Conservation (phyloP, 495 filamentous ascomycete species). For the Aspergillus nidulans region DNA sequence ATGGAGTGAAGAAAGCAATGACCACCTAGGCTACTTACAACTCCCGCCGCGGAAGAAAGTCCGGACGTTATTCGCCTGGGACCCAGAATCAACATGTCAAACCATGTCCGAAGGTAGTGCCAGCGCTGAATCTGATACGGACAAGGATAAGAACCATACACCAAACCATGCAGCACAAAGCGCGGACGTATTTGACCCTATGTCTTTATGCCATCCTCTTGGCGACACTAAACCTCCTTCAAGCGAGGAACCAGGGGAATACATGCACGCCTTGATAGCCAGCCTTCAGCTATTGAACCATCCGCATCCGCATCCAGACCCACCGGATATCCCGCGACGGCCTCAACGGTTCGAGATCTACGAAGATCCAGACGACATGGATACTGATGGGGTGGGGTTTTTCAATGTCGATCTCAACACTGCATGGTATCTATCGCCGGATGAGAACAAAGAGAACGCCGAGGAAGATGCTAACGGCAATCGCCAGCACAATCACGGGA, state of each 20-base stretch:
- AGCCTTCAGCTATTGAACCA: not conserved
- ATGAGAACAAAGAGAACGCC: conserved; percentile 19
- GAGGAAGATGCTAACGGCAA: not conserved
- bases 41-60: conserved; percentile 4
- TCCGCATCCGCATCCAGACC: not conserved
- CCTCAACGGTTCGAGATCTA: conserved; percentile 15
- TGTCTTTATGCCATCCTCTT: too few relatives aligned
- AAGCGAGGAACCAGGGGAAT: too few relatives aligned
- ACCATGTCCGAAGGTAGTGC: not conserved
- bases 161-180: too few relatives aligned
- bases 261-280: not conserved
- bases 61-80: not conserved
- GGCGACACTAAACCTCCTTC: too few relatives aligned
- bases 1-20: too few relatives aligned
- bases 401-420: not conserved
- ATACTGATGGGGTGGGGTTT: not conserved
- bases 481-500: not conserved
- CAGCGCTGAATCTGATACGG: not conserved
- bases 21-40: not conserved
- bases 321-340: not conserved
- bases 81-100: not conserved
- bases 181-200: too few relatives aligned
- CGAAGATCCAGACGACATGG: conserved; percentile 16
- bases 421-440: conserved; percentile 1
- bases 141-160: too few relatives aligned